These are phyloP conservation scores for Candida glucosophila DNA, from an alignment of 1,139 yeast species.

Conservation along the genomic window DNA sequence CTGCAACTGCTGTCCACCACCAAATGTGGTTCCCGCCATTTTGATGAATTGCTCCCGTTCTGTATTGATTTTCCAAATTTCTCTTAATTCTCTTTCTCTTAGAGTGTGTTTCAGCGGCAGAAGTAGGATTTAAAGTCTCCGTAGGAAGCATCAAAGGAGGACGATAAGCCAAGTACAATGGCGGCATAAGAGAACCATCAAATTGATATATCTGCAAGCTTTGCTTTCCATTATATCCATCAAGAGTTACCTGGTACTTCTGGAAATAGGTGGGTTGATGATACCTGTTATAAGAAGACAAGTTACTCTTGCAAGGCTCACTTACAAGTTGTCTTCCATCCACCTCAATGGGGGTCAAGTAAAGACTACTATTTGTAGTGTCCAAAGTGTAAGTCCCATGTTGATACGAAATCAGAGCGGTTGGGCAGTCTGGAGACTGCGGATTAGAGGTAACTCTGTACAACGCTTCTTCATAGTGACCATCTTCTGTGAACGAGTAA, in stretches of 20 bases:
- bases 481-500: conserved; percentile 87
- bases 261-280: conserved; percentile 55
- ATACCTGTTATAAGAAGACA: conserved; percentile 64
- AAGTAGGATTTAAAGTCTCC: conserved; percentile 80
- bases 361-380: conserved; percentile 58
- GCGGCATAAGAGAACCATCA: conserved; percentile 80
- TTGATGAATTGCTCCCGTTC: conserved; percentile 66
- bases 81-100: conserved; percentile 49
- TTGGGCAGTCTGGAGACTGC: conserved; percentile 67
- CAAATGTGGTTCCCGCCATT: conserved; percentile 32
- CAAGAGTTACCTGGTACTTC: conserved; percentile 53
- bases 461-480: conserved; percentile 81
- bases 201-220: conserved; percentile 66
- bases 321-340: conserved; percentile 91
- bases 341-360: conserved; percentile 65
- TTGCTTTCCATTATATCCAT: conserved; percentile 76
- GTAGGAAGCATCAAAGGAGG: conserved; percentile 98
- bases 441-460: conserved; percentile 74
- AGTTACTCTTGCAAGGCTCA: conserved; percentile 67
- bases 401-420: conserved; percentile 76
- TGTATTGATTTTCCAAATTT: conserved; percentile 69
- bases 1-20: conserved; percentile 35
- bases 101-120: conserved; percentile 29
- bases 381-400: conserved; percentile 75
- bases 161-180: conserved; percentile 80